Evolutionary conservation across 1,284 basidiomycete genomes (phyloP), one percentile per base, ranked within the genome.

Genomic region (Ganoderma multipileum): DNA sequence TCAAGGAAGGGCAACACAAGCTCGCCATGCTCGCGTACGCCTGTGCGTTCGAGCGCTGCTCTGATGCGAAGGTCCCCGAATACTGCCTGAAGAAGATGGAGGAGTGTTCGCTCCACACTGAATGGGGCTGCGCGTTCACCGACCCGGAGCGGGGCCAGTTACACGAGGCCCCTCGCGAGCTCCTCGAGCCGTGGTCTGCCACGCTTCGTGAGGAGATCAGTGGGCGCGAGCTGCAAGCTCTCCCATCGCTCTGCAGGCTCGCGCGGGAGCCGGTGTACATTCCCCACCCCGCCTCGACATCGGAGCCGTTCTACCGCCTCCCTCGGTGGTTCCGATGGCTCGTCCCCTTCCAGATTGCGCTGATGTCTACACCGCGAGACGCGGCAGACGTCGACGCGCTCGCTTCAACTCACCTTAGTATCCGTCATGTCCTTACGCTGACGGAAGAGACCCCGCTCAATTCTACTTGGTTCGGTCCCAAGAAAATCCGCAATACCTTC

Each of bases 291-390:
- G 41, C 1, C 38, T 28, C 47, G 2, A 50, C 42, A 23, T 36
- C 41, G 36, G 52, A 36, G 2, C 14, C 36, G 1, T 82, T 79
- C 44, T 80, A 80, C 71, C 83, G 81, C 68, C 78, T 89, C 3
- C 87, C 87, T 39, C 83, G 88, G 6, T 88, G 86, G 78, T 89
- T 90, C 75, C 82, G 87, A 8, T 90, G 88, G 88, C 80, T 91
- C 12, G 79, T 89, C 42, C 88, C 89, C 7, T 86, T 83, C 73
- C 83, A 85, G 60, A 71, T 90, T 26, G 88, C 88, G 3, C 81
- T 88, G 54, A 89, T 89, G 86, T 89, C 88, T 0, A 89, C 86
- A 0, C 89, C 88, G 0, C 81, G 85, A 1, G 75, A 79, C 68
- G 82, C 82, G 63, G 79, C 81, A n/a, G 88, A 91, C 74, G 84